These are phyloP conservation scores for Trichoderma pleuroti DNA, from an alignment of 2,329 filamentous ascomycete species.

Conservation along the genomic window DNA sequence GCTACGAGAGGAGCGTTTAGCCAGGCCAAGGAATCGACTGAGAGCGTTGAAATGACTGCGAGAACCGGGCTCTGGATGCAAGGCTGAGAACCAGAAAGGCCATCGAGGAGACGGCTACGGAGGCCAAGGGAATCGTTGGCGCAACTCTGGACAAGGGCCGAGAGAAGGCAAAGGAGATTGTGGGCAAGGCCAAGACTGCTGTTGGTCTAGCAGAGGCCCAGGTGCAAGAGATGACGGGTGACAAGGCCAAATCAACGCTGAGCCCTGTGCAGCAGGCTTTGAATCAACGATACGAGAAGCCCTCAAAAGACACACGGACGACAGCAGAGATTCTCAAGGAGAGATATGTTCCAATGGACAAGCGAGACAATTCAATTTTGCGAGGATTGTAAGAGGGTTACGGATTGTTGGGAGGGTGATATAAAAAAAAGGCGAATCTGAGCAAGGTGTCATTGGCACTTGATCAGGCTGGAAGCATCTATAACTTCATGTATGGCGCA, in stretches of 20 bases:
- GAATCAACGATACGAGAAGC: conserved; percentile 49
- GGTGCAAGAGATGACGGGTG: conserved; percentile 30
- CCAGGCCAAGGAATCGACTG: conserved; percentile 30
- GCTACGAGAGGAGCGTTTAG: conserved; percentile 37
- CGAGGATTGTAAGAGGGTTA: conserved; percentile 34
- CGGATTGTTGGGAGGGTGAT: not conserved
- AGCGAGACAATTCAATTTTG: conserved; percentile 44
- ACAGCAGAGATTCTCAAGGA: conserved; percentile 53
- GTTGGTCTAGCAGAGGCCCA: conserved; percentile 37
- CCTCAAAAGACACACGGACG: conserved; percentile 42
- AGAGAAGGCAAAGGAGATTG: conserved; percentile 36
- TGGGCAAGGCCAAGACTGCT: conserved; percentile 37
- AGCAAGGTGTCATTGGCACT: not conserved
- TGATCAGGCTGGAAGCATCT: conserved; percentile 5
- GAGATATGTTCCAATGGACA: conserved; percentile 49
- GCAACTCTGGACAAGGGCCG: conserved; percentile 41
- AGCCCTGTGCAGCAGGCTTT: conserved; percentile 48
- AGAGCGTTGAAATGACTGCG: conserved; percentile 28
- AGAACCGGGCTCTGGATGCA: conserved; percentile 30
- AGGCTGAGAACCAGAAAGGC: conserved; percentile 26
- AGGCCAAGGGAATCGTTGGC: conserved; percentile 38
- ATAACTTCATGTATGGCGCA: not conserved
- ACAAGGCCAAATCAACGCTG: conserved; percentile 24
- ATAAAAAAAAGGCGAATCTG: not conserved
- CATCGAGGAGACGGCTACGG: conserved; percentile 29